A percentile compares a stretch with the other conserved stretches of the same genome.
Evolutionary conservation across 2,329 filamentous ascomycete species (phyloP).

Genomic region (Piedraia hortae): DNA sequence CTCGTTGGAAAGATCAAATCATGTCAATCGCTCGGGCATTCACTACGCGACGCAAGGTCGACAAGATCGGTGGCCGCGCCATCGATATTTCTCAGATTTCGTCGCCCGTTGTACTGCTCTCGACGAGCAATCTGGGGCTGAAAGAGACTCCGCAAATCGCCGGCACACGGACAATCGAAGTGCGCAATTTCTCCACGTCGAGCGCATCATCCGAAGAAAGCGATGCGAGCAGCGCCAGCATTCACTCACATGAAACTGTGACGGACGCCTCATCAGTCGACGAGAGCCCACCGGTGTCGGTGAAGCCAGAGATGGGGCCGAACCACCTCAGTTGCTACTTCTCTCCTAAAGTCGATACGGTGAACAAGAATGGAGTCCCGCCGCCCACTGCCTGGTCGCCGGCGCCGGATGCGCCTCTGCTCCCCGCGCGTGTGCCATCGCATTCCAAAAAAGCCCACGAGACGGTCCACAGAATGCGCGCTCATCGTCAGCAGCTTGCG

Average conservation of each 20-base stretch:
- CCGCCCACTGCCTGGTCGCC: slow-evolving; percentile 32
- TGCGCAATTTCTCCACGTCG: slow-evolving; percentile 6
- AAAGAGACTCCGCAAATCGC: slow-evolving; percentile 73
- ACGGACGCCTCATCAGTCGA: slow-evolving; percentile 33
- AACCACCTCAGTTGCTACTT: slow-evolving; percentile 31
- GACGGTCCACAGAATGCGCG: slow-evolving; percentile 40
- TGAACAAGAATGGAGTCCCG: slow-evolving; percentile 4
- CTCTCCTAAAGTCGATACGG: slow-evolving; percentile 18
- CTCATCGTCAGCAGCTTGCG: slow-evolving; percentile 20
- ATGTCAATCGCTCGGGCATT: slow-evolving; percentile 44
- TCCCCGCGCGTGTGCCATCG: slow-evolving; percentile 55
- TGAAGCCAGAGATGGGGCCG: slow-evolving; percentile 23
- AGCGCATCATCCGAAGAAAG: slow-evolving; percentile 32
- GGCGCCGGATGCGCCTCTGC: slow-evolving; percentile 28
- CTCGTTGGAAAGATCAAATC: no score
- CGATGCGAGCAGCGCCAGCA: slow-evolving; percentile 23
- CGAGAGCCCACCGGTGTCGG: slow-evolving; percentile 14
- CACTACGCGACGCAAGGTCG: slow-evolving; percentile 38
- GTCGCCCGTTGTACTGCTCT: slow-evolving; percentile 57
- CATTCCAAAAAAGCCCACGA: slow-evolving; percentile 78
- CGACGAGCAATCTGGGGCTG: slow-evolving; percentile 86
- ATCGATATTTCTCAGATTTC: slow-evolving; percentile 52
- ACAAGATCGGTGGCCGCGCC: slow-evolving; percentile 20
- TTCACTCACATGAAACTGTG: slow-evolving; percentile 33
- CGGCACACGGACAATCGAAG: slow-evolving; percentile 8